Percentiles rank a stretch among this genome's conserved stretches.
These are phyloP conservation scores for Pugionium dolabratum DNA, from an alignment of 345 rosid species.

Conservation along the genomic window DNA sequence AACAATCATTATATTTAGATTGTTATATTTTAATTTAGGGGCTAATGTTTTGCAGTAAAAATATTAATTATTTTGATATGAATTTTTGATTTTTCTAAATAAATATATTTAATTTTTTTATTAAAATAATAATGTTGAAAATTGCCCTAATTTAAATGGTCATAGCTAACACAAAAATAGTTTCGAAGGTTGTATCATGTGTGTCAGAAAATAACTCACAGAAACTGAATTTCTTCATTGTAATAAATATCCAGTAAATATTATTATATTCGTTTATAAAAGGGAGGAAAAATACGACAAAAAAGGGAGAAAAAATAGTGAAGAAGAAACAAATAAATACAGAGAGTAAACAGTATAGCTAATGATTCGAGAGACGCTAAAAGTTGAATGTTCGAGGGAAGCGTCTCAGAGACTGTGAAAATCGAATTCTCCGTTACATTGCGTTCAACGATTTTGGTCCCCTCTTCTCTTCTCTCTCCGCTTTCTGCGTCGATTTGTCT, in stretches of 20 bases:
- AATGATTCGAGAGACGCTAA: constrained; percentile 32
- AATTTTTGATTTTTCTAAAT: too few relatives aligned
- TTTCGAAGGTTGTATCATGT: neutral
- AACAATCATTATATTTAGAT: too few relatives aligned
- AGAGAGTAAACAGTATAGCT: neutral
- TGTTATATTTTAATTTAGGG: too few relatives aligned
- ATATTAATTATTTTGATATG: too few relatives aligned
- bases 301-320: neutral
- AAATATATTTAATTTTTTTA: too few relatives aligned
- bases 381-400: constrained; percentile 33
- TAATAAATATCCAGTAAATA: neutral
- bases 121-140: too few relatives aligned
- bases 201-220: neutral
- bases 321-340: neutral
- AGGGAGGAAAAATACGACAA: neutral
- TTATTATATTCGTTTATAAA: neutral
- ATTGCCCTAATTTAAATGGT: too few relatives aligned
- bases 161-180: neutral
- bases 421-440: constrained; percentile 33
- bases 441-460: constrained; percentile 32
- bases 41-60: too few relatives aligned
- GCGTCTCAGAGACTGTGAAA: constrained; percentile 39
- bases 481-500: constrained; percentile 35
- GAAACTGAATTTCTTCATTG: neutral
- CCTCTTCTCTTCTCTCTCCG: constrained; percentile 27